These are phyloP conservation scores for Colletotrichum kahawae DNA, from an alignment of 2,329 filamentous ascomycete genomes.

Conservation along the genomic window DNA sequence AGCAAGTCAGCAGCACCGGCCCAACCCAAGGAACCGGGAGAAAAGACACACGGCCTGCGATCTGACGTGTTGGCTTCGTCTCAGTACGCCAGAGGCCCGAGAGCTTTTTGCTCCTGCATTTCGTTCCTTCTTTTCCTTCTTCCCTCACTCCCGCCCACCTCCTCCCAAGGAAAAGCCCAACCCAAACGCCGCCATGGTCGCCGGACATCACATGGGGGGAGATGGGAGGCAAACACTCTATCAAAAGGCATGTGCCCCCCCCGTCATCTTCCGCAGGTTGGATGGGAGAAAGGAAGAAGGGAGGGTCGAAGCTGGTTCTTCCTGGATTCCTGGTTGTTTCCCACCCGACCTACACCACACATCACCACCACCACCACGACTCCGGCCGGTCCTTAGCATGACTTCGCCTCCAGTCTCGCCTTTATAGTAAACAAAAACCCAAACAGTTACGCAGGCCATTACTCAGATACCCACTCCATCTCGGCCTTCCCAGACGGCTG, in stretches of 20 bases:
- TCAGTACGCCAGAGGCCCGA: constrained; percentile 5
- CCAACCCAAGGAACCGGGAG: neutral
- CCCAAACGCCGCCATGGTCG: constrained; percentile 9
- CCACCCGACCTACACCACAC: neutral
- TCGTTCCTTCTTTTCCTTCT: neutral
- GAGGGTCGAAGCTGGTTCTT: neutral
- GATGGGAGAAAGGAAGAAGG: neutral
- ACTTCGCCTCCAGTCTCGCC: neutral
- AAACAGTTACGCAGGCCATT: neutral
- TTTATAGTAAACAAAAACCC: neutral
- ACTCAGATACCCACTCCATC: neutral
- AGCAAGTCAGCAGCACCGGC: neutral
- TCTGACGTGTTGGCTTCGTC: constrained; percentile 15
- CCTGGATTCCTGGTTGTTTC: neutral
- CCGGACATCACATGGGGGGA: constrained; percentile 14
- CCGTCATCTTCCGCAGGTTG: neutral
- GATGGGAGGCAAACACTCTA: neutral
- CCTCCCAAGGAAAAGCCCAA: neutral
- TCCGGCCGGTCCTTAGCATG: neutral
- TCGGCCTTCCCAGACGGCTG: neutral
- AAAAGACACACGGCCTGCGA: constrained; percentile 2
- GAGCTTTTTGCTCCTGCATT: constrained; percentile 9
- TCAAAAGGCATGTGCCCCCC: constrained; percentile 21
- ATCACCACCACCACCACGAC: neutral
- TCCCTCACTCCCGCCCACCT: neutral